Base-by-base conservation (phyloP, 441 rosid species). In the Metrosideros polymorpha region DNA sequence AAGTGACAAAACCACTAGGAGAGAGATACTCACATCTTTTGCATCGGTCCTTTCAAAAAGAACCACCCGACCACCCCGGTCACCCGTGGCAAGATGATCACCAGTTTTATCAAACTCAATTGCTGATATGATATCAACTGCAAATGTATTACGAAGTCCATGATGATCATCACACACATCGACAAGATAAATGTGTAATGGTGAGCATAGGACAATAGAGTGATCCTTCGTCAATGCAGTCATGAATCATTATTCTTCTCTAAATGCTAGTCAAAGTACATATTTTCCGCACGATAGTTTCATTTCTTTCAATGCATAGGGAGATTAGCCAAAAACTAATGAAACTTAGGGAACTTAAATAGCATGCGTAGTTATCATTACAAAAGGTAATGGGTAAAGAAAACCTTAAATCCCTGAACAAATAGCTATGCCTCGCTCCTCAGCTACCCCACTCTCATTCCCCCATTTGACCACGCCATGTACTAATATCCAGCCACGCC, bases 31-130 rank as follows among this genome's bases (percentile, higher is more conserved):
- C 88, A 97, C 99, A 92, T 94, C 94, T 89, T 89, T 95, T 84
- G 90, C 83, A 89, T 95, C 95, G 43, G 93, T 93, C 88, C 95
- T 94, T 96, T 97, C 98, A 89, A 97, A 97, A 42, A 97, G 96
- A 90, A 97, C 98, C 84, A 96, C 99, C 4, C 99, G 94, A 66
- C 99, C 99, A 82, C 99, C 99, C 89, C 99, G 97, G 88, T 97
- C 99, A 77, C 99, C 99, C 82, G 99, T 96, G 75, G 98, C 99
- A 82, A 97, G 98, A 93, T 97, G 98, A 86, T 96, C 94, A 3
- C 99, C 99, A 39, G 90, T 90, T 91, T 92, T 93, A 92, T 97
- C 99, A 89, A 97, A 97, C 89, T 97, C 99, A 85, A 97, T 96
- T 10, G 98, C 99, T 82, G 99, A 97, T 88, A 97, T 96, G 82